These are phyloP conservation scores for Tilletia horrida DNA, from an alignment of 1,284 basidiomycete genomes.

Conservation along the genomic window DNA sequence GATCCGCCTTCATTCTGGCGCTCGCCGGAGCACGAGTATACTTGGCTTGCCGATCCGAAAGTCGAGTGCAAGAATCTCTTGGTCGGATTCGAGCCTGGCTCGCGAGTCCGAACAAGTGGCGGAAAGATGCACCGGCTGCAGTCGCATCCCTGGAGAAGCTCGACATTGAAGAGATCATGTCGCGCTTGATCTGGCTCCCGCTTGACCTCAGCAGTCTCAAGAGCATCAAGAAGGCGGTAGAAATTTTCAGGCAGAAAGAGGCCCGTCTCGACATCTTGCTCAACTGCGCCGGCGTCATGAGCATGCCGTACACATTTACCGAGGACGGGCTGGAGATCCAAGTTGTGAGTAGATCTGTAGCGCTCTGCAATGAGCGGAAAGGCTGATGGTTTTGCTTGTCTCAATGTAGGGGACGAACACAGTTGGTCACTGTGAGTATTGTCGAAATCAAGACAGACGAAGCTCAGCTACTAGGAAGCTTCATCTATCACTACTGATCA, in stretches of 20 bases:
- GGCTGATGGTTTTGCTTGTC: not conserved
- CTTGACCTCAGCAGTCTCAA: not conserved
- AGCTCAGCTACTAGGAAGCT: too few relatives aligned
- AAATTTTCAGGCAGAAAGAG: slow-evolving; percentile 50
- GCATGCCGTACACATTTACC: slow-evolving; percentile 24
- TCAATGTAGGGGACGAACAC: slow-evolving; percentile 37
- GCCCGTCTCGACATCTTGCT: slow-evolving; percentile 57
- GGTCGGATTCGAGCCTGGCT: not conserved
- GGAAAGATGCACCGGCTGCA: too few relatives aligned
- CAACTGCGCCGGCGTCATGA: slow-evolving; percentile 55
- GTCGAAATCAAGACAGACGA: too few relatives aligned
- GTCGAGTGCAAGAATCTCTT: not conserved
- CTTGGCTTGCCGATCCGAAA: slow-evolving; percentile 6
- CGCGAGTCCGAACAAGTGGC: too few relatives aligned
- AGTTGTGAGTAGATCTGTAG: slow-evolving; percentile 18
- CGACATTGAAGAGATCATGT: not conserved
- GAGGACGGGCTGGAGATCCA: slow-evolving; percentile 47
- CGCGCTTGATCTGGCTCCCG: not conserved
- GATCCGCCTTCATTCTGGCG: not conserved
- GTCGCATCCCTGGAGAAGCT: not conserved
- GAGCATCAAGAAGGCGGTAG: not conserved
- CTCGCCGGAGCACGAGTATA: slow-evolving; percentile 1
- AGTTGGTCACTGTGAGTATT: slow-evolving; percentile 33
- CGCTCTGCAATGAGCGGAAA: not conserved
- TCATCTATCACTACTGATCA: too few relatives aligned